Percentiles rank a stretch among this genome's conserved stretches.
phyloP scores from a whole-genome alignment of 2,329 filamentous ascomycete species.

The Paecilomyces formosus region DNA sequence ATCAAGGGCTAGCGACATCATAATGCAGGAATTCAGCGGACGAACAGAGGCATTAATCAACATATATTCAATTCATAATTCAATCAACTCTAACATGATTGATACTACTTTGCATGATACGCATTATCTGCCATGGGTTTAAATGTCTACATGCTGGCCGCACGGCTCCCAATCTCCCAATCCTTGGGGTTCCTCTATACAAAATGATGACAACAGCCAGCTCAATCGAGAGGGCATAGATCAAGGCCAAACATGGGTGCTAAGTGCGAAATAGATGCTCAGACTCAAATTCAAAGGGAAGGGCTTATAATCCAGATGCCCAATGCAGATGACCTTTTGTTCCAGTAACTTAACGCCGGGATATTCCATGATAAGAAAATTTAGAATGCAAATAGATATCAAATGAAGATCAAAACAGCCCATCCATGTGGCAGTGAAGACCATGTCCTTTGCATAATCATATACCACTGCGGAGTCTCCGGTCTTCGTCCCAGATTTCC shows the following conservation, averaged over 20 bases:
- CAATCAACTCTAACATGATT: background rate
- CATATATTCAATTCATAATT: background rate
- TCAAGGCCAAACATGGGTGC: background rate
- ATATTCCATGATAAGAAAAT: constrained; percentile 5
- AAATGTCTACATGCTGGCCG: background rate
- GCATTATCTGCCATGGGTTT: background rate
- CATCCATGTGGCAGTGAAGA: background rate
- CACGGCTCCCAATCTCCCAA: background rate
- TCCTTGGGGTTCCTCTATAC: background rate
- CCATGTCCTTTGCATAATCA: constrained; percentile 4
- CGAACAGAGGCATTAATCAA: background rate
- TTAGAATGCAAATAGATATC: constrained; percentile 6
- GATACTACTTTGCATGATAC: background rate
- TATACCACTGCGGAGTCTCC: constrained; percentile 19
- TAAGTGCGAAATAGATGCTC: background rate
- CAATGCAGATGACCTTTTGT: constrained; percentile 2
- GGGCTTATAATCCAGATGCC: constrained; percentile 1
- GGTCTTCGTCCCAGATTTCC: constrained; percentile 46
- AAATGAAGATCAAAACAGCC: constrained; percentile 3
- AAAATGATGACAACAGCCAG: background rate
- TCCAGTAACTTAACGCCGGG: constrained; percentile 1
- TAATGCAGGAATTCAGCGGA: background rate
- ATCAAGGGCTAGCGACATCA: background rate
- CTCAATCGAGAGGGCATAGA: background rate
- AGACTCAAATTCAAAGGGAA: constrained; percentile 3